Evolutionary conservation across 352 stramenopile species (phyloP).

Genomic region (Globisporangium takayamanum): DNA sequence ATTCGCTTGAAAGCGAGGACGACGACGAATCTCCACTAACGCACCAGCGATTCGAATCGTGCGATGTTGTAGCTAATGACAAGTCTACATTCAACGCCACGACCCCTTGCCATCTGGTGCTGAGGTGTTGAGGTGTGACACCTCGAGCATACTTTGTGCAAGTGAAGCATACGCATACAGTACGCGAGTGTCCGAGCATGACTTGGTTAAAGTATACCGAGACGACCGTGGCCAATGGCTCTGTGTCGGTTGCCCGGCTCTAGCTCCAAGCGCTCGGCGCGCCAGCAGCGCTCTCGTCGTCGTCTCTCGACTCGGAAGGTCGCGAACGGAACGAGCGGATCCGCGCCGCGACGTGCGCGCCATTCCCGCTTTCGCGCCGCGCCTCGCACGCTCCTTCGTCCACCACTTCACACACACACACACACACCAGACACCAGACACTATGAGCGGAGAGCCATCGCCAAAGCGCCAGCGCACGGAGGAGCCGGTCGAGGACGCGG

Average conservation of each 20-base stretch:
- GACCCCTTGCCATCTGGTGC: not conserved
- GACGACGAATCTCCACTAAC: not conserved
- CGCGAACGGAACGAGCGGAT: no score
- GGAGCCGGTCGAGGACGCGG: constrained; percentile 24
- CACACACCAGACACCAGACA: constrained; percentile 1
- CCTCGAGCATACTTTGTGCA: no score
- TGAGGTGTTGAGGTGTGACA: no score
- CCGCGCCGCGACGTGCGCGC: not conserved
- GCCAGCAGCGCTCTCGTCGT: not conserved
- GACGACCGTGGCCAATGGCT: not conserved
- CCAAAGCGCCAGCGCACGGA: constrained; percentile 74
- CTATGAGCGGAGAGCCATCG: constrained; percentile 48
- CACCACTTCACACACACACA: not conserved
- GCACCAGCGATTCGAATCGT: not conserved
- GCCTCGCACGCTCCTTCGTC: not conserved
- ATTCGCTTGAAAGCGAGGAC: constrained; percentile 17
- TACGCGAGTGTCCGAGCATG: no score
- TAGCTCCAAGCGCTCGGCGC: no score
- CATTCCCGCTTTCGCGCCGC: constrained; percentile 4
- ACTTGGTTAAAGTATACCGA: not conserved
- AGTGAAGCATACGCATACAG: no score
- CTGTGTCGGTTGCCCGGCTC: no score
- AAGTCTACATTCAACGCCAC: no score
- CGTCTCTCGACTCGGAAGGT: not conserved
- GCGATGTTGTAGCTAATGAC: not conserved